Evolutionary conservation across 805 yeast species (phyloP).

Genomic region (Lachancea meyersii): DNA sequence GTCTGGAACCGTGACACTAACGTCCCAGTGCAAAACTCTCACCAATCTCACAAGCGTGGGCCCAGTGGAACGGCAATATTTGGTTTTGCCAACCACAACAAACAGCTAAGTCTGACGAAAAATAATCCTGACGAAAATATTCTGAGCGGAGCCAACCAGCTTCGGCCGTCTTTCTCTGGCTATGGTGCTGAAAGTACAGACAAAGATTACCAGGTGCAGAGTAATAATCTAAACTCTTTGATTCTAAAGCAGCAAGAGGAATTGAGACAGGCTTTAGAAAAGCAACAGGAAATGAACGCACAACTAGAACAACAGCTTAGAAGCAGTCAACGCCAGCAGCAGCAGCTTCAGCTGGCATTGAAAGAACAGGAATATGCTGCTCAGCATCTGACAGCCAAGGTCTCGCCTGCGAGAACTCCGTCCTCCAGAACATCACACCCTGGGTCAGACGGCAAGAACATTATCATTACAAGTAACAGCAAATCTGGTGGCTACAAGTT

Average conservation of each 20-base stretch:
- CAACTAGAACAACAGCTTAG: constrained; percentile 27
- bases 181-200: not conserved
- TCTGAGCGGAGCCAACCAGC: not conserved
- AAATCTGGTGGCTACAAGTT: constrained; percentile 30
- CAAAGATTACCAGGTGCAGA: constrained; percentile 1
- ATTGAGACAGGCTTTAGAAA: constrained; percentile 24
- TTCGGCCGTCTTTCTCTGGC: not conserved
- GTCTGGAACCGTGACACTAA: constrained; percentile 9
- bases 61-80: constrained; percentile 77
- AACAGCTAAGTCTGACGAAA: constrained; percentile 57
- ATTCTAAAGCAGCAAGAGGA: constrained; percentile 26
- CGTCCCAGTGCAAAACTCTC: constrained; percentile 5
- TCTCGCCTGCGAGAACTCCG: constrained; percentile 1
- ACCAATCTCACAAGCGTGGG: constrained; percentile 46
- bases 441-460: constrained; percentile 11
- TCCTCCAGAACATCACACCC: constrained; percentile 1
- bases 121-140: not conserved
- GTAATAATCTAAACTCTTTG: constrained; percentile 6
- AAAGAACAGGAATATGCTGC: constrained; percentile 19
- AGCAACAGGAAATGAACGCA: constrained; percentile 27
- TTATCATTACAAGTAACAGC: constrained; percentile 30
- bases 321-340: constrained; percentile 27
- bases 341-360: constrained; percentile 23
- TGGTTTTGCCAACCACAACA: constrained; percentile 61
- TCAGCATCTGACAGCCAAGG: constrained; percentile 10